A percentile compares a stretch with the other conserved stretches of the same genome.
These are phyloP conservation scores for Mycena floridula DNA, from an alignment of 768 basidiomycete genomes.

Conservation along the genomic window DNA sequence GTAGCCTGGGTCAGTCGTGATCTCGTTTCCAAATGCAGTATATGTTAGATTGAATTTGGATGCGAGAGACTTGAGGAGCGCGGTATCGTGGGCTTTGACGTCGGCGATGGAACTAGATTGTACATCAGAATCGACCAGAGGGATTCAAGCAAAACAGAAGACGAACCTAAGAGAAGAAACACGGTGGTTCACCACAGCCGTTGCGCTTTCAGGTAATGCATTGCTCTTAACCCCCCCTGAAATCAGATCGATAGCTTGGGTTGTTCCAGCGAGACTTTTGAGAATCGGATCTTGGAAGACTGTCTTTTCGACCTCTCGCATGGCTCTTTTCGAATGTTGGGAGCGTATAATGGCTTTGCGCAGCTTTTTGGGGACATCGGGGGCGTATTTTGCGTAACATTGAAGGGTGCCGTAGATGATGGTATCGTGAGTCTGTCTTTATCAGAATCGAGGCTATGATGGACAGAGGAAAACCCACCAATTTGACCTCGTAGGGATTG, in stretches of 20 bases:
- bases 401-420: conserved; percentile 56
- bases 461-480: conserved; percentile 30
- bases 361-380: conserved; percentile 41
- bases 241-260: conserved; percentile 72
- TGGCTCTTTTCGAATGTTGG: conserved; percentile 38
- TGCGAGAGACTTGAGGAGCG: conserved; percentile 41
- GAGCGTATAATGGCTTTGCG: conserved; percentile 44
- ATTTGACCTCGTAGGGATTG: conserved; percentile 47
- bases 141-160: background rate
- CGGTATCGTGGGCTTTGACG: conserved; percentile 36
- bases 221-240: conserved; percentile 70
- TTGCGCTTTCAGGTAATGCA: conserved; percentile 71
- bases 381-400: conserved; percentile 61
- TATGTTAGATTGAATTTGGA: conserved; percentile 51
- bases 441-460: background rate
- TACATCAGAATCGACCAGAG: conserved; percentile 12
- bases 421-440: conserved; percentile 26
- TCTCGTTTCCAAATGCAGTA: conserved; percentile 43
- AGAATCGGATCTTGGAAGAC: conserved; percentile 31
- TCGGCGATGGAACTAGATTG: conserved; percentile 30
- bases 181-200: conserved; percentile 68
- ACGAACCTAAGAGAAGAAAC: conserved; percentile 54
- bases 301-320: conserved; percentile 45
- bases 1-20: conserved; percentile 27
- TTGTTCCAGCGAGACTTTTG: conserved; percentile 55